phyloP scores from a whole-genome alignment of 805 yeast species.

The Lipomyces yamadae region DNA sequence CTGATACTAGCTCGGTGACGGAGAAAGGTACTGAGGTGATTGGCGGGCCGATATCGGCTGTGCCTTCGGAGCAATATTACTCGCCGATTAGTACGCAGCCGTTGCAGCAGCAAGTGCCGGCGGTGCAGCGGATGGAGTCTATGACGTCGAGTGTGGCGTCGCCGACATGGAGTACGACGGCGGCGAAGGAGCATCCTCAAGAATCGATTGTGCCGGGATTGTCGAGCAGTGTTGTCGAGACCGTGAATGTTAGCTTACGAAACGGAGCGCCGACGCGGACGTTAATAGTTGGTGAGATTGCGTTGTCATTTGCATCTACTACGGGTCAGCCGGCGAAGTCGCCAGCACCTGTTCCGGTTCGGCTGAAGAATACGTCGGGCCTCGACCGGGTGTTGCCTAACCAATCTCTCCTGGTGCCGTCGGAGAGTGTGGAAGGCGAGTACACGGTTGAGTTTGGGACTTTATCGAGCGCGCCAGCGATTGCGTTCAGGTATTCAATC shows the following conservation, averaged over 20 bases:
- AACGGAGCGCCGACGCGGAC: constrained; percentile 67
- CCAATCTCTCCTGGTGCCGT: constrained; percentile 53
- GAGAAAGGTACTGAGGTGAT: neutral
- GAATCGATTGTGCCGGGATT: constrained; percentile 61
- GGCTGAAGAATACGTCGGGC: constrained; percentile 51
- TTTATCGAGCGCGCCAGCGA: constrained; percentile 58
- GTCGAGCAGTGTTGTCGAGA: constrained; percentile 85
- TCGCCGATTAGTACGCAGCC: neutral
- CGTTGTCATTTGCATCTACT: constrained; percentile 61
- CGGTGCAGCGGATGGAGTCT: constrained; percentile 1
- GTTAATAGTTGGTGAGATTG: constrained; percentile 82
- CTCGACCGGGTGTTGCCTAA: constrained; percentile 58
- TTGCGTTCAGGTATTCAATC: constrained; percentile 78
- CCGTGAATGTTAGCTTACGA: constrained; percentile 71
- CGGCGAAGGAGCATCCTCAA: constrained; percentile 57
- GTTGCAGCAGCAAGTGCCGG: neutral
- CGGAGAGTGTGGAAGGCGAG: constrained; percentile 46
- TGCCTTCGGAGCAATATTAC: neutral
- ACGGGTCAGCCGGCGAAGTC: constrained; percentile 43
- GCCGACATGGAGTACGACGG: constrained; percentile 24
- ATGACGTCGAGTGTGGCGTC: constrained; percentile 1
- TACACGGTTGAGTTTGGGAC: constrained; percentile 12
- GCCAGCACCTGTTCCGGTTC: constrained; percentile 47
- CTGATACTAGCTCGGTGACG: neutral
- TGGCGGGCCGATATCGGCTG: neutral